Evolutionary conservation across 371 early-diverging fungal species (phyloP).

Genomic region (Chytridiales sp.): DNA sequence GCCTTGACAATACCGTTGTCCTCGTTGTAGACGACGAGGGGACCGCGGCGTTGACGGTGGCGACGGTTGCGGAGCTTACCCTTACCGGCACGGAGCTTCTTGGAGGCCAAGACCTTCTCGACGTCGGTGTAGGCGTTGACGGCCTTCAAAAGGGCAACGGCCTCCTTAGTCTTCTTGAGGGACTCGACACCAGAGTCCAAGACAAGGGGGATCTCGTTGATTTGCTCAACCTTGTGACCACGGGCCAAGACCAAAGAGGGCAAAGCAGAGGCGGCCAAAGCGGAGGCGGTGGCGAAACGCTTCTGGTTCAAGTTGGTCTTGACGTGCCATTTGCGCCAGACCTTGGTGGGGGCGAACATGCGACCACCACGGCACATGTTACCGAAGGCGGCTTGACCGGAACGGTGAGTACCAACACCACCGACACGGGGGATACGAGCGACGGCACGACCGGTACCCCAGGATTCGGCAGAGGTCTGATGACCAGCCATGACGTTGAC

Average conservation of each 20-base stretch:
- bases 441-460: constrained; percentile 99
- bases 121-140: constrained; percentile 96
- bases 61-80: constrained; percentile 99
- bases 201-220: constrained; percentile 97
- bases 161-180: constrained; percentile 95
- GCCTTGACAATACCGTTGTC: constrained; percentile 96
- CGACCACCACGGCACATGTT: constrained; percentile 99
- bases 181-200: constrained; percentile 81
- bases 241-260: constrained; percentile 96
- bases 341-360: constrained; percentile 99
- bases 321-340: constrained; percentile 99
- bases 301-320: constrained; percentile 98
- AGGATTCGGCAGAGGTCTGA: constrained; percentile 99
- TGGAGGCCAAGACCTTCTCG: constrained; percentile 95
- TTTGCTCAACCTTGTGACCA: constrained; percentile 96
- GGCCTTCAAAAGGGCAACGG: constrained; percentile 88
- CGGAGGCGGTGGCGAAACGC: constrained; percentile 98
- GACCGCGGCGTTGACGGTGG: constrained; percentile 97
- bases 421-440: constrained; percentile 99
- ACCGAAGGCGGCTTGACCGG: constrained; percentile 99
- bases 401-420: constrained; percentile 98
- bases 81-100: constrained; percentile 97
- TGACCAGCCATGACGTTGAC: constrained; percentile 98
- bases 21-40: constrained; percentile 95
- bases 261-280: constrained; percentile 97